Percentiles rank a stretch among this genome's conserved stretches.
Evolutionary conservation across 495 filamentous ascomycete species (phyloP).

Genomic region (Penicillium turbatum): DNA sequence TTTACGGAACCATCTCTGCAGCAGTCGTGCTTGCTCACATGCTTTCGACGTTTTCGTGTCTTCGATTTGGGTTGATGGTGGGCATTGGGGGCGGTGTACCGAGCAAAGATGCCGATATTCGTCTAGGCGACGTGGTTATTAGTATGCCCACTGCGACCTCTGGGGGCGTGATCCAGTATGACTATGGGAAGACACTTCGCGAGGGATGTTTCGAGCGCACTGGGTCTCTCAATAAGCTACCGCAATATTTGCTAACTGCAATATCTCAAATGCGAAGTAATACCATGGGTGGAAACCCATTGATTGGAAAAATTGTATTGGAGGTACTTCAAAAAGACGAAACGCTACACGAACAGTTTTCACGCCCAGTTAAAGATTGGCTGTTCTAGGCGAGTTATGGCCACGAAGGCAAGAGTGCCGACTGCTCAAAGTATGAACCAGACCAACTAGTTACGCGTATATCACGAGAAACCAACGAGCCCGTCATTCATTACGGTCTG

Average conservation of each 20-base stretch:
- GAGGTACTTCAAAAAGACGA: too few species aligned
- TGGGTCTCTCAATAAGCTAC: neutral
- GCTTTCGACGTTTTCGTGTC: too few species aligned
- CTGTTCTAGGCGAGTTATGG: neutral
- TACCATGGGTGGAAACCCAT: too few species aligned
- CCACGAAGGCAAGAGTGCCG: neutral
- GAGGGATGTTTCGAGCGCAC: neutral
- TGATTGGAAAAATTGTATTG: too few species aligned
- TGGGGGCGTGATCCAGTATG: constrained; percentile 40
- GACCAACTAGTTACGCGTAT: neutral
- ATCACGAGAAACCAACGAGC: neutral
- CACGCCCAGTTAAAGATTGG: neutral
- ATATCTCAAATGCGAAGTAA: too few species aligned
- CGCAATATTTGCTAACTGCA: neutral
- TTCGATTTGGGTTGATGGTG: too few species aligned
- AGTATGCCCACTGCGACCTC: constrained; percentile 21
- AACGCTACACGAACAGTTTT: neutral
- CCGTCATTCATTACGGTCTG: neutral
- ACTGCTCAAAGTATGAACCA: neutral
- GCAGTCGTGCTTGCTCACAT: too few species aligned
- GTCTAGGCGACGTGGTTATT: constrained; percentile 43
- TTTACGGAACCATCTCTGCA: too few species aligned
- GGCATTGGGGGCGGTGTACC: too few species aligned
- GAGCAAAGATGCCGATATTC: too few species aligned
- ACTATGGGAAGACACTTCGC: constrained; percentile 28